Conservation (phyloP, 148 eudicot genomes). For the Arbutus unedo region DNA sequence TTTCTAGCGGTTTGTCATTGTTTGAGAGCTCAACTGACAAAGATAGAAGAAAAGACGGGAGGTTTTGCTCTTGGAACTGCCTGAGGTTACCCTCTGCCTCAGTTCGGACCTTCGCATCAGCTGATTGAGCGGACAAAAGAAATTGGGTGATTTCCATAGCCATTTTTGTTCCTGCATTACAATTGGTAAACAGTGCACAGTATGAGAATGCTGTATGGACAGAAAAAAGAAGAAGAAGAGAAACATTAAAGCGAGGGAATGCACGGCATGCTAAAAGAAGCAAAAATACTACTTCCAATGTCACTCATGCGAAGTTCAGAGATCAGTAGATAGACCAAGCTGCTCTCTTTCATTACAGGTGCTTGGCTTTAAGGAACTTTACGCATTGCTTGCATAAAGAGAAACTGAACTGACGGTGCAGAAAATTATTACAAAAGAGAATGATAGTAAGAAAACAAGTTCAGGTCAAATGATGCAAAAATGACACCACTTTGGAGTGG, state of each 20-base stretch:
- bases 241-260: not conserved
- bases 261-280: not conserved
- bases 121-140: conserved; percentile 54
- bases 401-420: not conserved
- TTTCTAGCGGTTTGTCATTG: conserved; percentile 53
- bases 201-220: conserved; percentile 5
- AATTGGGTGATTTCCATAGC: conserved; percentile 59
- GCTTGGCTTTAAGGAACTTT: not conserved
- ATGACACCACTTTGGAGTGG: not conserved
- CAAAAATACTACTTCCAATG: not conserved
- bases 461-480: not conserved
- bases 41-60: conserved; percentile 40
- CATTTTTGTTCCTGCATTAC: conserved; percentile 32
- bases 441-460: not conserved
- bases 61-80: conserved; percentile 65
- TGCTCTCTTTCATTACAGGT: not conserved
- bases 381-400: not conserved
- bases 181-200: not conserved
- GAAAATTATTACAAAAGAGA: not conserved
- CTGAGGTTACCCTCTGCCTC: conserved; percentile 52
- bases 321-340: not conserved
- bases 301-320: not conserved
- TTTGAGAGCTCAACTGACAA: conserved; percentile 58
- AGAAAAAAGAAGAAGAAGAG: not conserved
- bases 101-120: conserved; percentile 49